These are phyloP conservation scores for Vigna hirtella DNA, from an alignment of 306 rosid species.

Conservation along the genomic window DNA sequence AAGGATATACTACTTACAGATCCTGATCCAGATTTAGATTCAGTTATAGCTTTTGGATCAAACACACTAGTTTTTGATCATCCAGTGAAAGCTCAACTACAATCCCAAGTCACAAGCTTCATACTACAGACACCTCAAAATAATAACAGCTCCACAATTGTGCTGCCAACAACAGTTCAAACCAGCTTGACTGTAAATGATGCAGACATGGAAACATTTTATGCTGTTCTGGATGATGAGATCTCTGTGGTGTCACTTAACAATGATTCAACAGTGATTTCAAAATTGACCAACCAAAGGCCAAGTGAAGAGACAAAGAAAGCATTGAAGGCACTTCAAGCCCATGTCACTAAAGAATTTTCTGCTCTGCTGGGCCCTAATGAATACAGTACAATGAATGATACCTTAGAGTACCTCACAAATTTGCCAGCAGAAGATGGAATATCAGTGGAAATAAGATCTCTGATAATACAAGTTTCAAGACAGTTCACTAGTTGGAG, in stretches of 20 bases:
- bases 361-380: not conserved
- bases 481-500: conserved; percentile 42
- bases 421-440: conserved; percentile 37
- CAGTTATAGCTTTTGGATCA: conserved; percentile 34
- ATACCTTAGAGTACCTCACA: conserved; percentile 34
- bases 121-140: conserved; percentile 1
- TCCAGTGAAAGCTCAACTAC: conserved; percentile 22
- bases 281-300: conserved; percentile 8
- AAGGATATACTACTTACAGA: conserved; percentile 35
- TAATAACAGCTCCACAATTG: not conserved
- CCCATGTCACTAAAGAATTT: conserved; percentile 39
- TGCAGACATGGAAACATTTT: conserved; percentile 46
- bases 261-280: not conserved
- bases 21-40: conserved; percentile 25
- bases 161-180: conserved; percentile 1
- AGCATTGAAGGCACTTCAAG: conserved; percentile 31
- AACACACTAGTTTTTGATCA: conserved; percentile 16
- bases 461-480: conserved; percentile 33
- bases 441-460: conserved; percentile 36
- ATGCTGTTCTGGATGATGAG: conserved; percentile 44
- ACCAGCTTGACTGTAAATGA: conserved; percentile 10
- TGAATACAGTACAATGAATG: conserved; percentile 24
- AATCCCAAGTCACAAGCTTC: not conserved
- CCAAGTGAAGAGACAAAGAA: conserved; percentile 36
- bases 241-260: not conserved